These are phyloP conservation scores for Antarctomyces pellizariae DNA, from an alignment of 495 filamentous ascomycete genomes.

Conservation along the genomic window DNA sequence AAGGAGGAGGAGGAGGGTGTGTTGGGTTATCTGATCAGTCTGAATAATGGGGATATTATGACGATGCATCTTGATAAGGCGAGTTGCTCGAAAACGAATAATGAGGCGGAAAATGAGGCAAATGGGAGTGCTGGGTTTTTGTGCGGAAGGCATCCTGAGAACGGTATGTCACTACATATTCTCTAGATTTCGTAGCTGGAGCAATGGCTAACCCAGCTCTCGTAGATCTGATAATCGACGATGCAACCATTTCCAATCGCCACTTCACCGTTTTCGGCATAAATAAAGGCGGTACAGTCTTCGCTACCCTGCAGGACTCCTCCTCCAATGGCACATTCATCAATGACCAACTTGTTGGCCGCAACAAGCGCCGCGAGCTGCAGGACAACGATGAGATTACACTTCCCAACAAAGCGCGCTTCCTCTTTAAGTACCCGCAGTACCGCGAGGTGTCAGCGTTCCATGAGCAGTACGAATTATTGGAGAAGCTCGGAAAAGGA, in stretches of 20 bases:
- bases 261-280: constrained; percentile 84
- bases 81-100: constrained; percentile 26
- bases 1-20: constrained; percentile 72
- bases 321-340: constrained; percentile 95
- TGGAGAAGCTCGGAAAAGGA: constrained; percentile 79
- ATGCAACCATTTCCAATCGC: constrained; percentile 78
- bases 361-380: constrained; percentile 76
- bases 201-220: constrained; percentile 9
- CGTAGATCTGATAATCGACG: constrained; percentile 54
- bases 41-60: constrained; percentile 17
- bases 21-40: constrained; percentile 82
- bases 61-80: constrained; percentile 17
- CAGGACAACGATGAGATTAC: constrained; percentile 76
- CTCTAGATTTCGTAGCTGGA: too few species aligned
- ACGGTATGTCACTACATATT: constrained; percentile 42
- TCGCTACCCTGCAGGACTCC: constrained; percentile 76
- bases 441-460: constrained; percentile 55
- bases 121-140: constrained; percentile 47
- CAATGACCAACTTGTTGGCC: constrained; percentile 72
- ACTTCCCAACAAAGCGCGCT: constrained; percentile 58
- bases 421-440: constrained; percentile 74
- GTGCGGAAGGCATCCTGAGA: constrained; percentile 81
- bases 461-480: constrained; percentile 59
- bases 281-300: constrained; percentile 50
- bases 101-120: constrained; percentile 29